phyloP scores from a whole-genome alignment of 495 filamentous ascomycete genomes.

The Lasiosphaeris hirsuta region DNA sequence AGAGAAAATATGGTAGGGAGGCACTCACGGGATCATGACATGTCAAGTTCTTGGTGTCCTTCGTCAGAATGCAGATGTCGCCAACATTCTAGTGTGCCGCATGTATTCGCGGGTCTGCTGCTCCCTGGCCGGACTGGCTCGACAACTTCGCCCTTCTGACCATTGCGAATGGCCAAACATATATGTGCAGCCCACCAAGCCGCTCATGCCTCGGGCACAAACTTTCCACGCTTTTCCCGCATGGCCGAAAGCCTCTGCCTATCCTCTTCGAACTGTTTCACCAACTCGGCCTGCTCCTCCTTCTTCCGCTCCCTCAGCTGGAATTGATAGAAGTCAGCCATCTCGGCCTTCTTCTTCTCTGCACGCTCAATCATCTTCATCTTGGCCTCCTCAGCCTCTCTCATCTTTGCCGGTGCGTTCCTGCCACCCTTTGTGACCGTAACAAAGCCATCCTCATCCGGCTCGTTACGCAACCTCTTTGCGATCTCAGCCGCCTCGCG shows the following conservation, averaged over 20 bases:
- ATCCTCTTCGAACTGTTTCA: constrained; percentile 64
- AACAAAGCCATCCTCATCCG: constrained; percentile 93
- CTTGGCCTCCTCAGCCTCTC: constrained; percentile 68
- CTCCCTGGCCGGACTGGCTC: too few relatives aligned
- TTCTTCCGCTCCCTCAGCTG: constrained; percentile 89
- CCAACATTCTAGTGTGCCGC: too few relatives aligned
- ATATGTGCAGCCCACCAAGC: not conserved
- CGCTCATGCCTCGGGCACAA: constrained; percentile 49
- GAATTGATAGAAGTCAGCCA: constrained; percentile 89
- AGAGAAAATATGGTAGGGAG: not conserved
- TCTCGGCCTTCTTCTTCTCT: constrained; percentile 59
- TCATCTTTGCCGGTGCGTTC: constrained; percentile 66
- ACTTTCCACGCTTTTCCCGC: constrained; percentile 57
- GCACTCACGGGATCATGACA: not conserved
- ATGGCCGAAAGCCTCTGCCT: constrained; percentile 57
- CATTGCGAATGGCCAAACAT: too few relatives aligned
- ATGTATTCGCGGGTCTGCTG: too few relatives aligned
- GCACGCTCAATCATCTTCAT: constrained; percentile 71
- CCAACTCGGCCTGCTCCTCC: constrained; percentile 66
- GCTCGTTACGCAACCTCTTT: constrained; percentile 63
- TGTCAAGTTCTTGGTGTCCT: not conserved
- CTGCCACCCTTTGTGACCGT: constrained; percentile 81
- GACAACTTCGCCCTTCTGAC: too few relatives aligned
- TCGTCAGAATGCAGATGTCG: too few relatives aligned
- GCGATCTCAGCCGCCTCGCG: constrained; percentile 60